phyloP scores from a whole-genome alignment of 1,139 yeast species.

The Sugiyamaella novakii region DNA sequence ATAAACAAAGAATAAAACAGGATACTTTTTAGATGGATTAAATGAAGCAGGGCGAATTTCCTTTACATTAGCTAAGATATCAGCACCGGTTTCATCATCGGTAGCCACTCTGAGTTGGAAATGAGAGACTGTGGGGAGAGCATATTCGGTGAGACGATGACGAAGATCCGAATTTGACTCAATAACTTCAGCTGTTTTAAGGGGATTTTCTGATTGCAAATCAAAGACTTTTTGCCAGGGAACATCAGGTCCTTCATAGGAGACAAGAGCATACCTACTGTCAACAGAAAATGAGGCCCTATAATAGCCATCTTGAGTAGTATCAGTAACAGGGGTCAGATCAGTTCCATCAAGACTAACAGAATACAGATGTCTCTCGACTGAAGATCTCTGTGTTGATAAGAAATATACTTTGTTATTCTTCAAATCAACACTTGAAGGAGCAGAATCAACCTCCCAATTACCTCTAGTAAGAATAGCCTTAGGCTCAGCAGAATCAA shows the following conservation, averaged over 20 bases:
- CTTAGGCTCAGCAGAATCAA: conserved; percentile 49
- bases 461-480: conserved; percentile 58
- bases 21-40: conserved; percentile 57
- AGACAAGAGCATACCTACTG: conserved; percentile 57
- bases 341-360: conserved; percentile 49
- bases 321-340: conserved; percentile 56
- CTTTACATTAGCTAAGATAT: conserved; percentile 59
- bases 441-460: conserved; percentile 69
- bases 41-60: conserved; percentile 79
- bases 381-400: conserved; percentile 58
- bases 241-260: conserved; percentile 63
- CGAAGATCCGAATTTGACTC: conserved; percentile 42
- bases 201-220: conserved; percentile 39
- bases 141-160: conserved; percentile 42
- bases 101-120: conserved; percentile 52
- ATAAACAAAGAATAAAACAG: conserved; percentile 78
- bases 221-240: conserved; percentile 68
- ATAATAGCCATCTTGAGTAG: conserved; percentile 64
- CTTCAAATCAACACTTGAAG: conserved; percentile 57
- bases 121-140: conserved; percentile 59
- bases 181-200: conserved; percentile 41
- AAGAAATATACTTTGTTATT: conserved; percentile 62
- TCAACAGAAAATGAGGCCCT: conserved; percentile 62
- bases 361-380: conserved; percentile 60
- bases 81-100: conserved; percentile 42